Evolutionary conservation across 2,329 filamentous ascomycete genomes (phyloP).

Genomic region (Botryosphaeria dothidea): DNA sequence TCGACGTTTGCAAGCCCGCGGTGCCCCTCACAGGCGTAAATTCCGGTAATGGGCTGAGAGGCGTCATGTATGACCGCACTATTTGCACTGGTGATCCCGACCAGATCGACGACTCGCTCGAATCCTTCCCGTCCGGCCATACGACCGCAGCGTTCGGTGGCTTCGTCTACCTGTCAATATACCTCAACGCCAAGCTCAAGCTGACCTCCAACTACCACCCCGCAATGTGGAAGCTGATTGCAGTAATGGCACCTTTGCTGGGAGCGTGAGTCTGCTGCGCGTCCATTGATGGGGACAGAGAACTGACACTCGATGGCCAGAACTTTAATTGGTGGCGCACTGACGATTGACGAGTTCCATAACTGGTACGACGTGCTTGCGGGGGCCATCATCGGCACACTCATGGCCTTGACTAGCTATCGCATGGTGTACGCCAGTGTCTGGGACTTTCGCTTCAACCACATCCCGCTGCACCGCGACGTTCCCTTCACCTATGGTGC

Average conservation of each 20-base stretch:
- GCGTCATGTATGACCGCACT: conserved; percentile 68
- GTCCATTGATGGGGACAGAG: no score
- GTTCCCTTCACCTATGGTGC: conserved; percentile 56
- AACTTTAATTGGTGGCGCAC: conserved; percentile 66
- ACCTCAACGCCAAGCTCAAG: conserved; percentile 78
- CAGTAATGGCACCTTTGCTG: conserved; percentile 65
- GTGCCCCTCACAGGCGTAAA: conserved; percentile 45
- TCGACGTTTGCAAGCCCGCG: conserved; percentile 67
- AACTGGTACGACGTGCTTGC: conserved; percentile 75
- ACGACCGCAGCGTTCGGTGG: conserved; percentile 72
- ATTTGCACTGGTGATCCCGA: conserved; percentile 68
- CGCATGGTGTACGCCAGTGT: conserved; percentile 65
- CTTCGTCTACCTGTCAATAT: conserved; percentile 69
- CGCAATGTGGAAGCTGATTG: conserved; percentile 71
- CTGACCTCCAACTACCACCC: conserved; percentile 72
- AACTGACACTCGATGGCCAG: no score
- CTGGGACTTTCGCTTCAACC: conserved; percentile 69
- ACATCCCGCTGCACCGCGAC: conserved; percentile 64
- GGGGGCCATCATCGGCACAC: conserved; percentile 64
- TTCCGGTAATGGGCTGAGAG: conserved; percentile 53
- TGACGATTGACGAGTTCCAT: conserved; percentile 69
- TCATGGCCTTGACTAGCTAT: conserved; percentile 66
- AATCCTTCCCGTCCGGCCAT: conserved; percentile 74
- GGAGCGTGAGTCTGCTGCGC: no score
- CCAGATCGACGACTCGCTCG: conserved; percentile 68